Percentiles rank a stretch among this genome's conserved stretches.
These are phyloP conservation scores for Cicer arietinum DNA, from an alignment of 306 rosid genomes.

Conservation along the genomic window DNA sequence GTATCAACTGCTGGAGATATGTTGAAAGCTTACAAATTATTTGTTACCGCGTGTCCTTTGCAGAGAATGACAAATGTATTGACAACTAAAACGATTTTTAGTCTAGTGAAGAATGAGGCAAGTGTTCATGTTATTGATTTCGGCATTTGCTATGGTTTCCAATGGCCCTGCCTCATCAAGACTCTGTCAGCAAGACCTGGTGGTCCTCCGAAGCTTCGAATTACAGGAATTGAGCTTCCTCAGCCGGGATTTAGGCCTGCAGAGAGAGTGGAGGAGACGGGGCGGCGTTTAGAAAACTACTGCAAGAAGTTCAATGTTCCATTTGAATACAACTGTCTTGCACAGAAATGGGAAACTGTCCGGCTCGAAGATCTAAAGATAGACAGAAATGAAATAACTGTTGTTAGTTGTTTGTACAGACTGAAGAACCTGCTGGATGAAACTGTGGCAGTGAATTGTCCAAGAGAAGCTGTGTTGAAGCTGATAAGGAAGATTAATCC, in stretches of 20 bases:
- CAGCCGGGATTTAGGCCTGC: conserved; percentile 79
- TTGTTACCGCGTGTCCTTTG: conserved; percentile 61
- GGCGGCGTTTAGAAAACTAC: conserved; percentile 59
- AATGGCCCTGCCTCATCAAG: conserved; percentile 81
- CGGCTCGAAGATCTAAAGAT: conserved; percentile 57
- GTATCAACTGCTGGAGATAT: conserved; percentile 57
- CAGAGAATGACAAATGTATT: conserved; percentile 56
- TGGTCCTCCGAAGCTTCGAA: conserved; percentile 63
- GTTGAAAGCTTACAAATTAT: conserved; percentile 66
- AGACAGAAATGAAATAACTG: conserved; percentile 55
- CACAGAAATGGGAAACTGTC: conserved; percentile 74
- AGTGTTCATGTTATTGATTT: conserved; percentile 71
- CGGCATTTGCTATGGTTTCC: conserved; percentile 78
- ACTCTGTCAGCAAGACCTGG: conserved; percentile 54
- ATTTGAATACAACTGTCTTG: conserved; percentile 60
- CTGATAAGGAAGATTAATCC: conserved; percentile 75
- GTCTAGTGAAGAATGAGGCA: conserved; percentile 49
- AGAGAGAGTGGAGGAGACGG: conserved; percentile 69
- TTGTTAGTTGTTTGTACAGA: conserved; percentile 67
- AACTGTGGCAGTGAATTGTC: conserved; percentile 52
- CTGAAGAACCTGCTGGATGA: conserved; percentile 74
- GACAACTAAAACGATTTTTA: conserved; percentile 51
- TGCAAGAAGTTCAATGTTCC: conserved; percentile 66
- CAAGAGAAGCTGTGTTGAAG: conserved; percentile 71
- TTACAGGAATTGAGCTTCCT: conserved; percentile 79